Conservation (phyloP, 768 basidiomycete species). For the Agaricus blazei region DNA sequence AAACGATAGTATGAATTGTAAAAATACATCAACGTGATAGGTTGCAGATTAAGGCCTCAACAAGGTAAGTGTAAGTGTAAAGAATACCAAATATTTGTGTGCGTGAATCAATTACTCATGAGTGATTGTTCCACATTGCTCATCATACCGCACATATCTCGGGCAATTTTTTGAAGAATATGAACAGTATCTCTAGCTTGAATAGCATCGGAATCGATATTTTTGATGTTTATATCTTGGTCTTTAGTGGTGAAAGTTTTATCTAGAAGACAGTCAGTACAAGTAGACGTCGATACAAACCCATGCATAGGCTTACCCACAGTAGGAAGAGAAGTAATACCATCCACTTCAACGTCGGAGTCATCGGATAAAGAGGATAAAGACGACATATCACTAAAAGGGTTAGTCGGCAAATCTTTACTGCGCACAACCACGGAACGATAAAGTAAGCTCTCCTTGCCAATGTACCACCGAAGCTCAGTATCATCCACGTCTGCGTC, state of each 20-base stretch:
- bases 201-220: not conserved
- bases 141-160: not conserved
- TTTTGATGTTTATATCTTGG: not conserved
- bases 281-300: not conserved
- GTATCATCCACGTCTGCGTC: not conserved
- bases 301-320: not conserved
- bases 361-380: conserved; percentile 7
- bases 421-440: conserved; percentile 1
- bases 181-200: conserved; percentile 3
- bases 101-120: too few relatives aligned
- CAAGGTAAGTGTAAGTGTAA: too few relatives aligned
- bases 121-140: not conserved
- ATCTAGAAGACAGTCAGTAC: not conserved
- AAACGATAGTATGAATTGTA: too few relatives aligned
- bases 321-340: not conserved
- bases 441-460: conserved; percentile 5
- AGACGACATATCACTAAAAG: conserved; percentile 7
- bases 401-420: not conserved
- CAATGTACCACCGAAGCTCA: conserved; percentile 7
- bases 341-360: conserved; percentile 1
- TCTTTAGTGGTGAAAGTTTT: not conserved
- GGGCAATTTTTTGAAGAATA: not conserved
- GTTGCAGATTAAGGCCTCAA: too few relatives aligned
- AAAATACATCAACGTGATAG: too few relatives aligned
- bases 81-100: too few relatives aligned